A percentile compares a stretch with the other conserved stretches of the same genome.
Conservation (phyloP, 306 rosid species). For the Begonia loranthoides region DNA sequence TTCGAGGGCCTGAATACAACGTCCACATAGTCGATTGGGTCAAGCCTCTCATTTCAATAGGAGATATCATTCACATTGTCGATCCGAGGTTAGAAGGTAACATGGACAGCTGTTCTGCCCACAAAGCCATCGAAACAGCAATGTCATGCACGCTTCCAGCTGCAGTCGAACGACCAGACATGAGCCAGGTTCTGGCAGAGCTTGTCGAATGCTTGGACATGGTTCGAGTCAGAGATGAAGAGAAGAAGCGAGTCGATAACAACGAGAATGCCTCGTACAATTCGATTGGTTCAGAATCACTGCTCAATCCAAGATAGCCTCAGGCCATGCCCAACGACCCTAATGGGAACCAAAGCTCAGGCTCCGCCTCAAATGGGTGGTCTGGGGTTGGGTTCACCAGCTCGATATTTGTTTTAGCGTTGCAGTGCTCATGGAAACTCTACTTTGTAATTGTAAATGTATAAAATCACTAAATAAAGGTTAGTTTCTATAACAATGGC, state of each 20-base stretch:
- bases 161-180: slow-evolving; percentile 11
- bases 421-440: no score
- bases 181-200: slow-evolving; percentile 7
- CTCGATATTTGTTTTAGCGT: no score
- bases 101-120: slow-evolving; percentile 4
- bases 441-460: no score
- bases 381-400: no score
- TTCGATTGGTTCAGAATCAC: slow-evolving; percentile 8
- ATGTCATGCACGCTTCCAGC: slow-evolving; percentile 10
- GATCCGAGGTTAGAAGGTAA: slow-evolving; percentile 16
- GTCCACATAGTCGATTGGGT: slow-evolving; percentile 18
- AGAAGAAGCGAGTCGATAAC: background rate
- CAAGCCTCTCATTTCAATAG: background rate
- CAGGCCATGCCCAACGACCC: no score
- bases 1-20: slow-evolving; percentile 6
- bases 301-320: slow-evolving; percentile 9
- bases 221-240: slow-evolving; percentile 2
- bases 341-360: no score
- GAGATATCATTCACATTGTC: slow-evolving; percentile 8
- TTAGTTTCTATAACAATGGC: slow-evolving; percentile 1
- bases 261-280: slow-evolving; percentile 5
- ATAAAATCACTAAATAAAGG: background rate
- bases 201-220: slow-evolving; percentile 16
- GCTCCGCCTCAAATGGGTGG: no score
- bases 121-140: slow-evolving; percentile 10